Conservation (phyloP, 768 basidiomycete species). For the Phylloporus rhodoxanthus region DNA sequence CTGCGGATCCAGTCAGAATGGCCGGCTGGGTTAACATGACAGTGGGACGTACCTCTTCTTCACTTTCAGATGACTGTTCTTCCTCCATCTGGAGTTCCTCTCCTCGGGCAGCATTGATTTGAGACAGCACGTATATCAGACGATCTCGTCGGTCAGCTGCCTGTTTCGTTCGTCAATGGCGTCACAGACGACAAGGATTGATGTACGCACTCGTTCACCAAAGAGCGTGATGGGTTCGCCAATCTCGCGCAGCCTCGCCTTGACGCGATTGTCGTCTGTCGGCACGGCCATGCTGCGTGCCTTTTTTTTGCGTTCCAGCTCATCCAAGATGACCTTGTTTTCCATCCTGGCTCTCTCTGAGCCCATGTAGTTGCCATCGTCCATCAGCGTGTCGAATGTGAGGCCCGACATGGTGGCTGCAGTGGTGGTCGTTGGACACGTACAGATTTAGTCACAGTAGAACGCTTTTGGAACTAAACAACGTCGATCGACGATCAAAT, state of each 20-base stretch:
- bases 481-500: no score
- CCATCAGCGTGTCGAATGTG: slow-evolving; percentile 67
- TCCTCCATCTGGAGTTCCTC: slow-evolving; percentile 73
- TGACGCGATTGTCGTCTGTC: slow-evolving; percentile 93
- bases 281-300: slow-evolving; percentile 91
- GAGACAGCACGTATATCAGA: slow-evolving; percentile 88
- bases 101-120: slow-evolving; percentile 85
- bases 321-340: slow-evolving; percentile 85
- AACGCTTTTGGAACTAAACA: slow-evolving; percentile 31
- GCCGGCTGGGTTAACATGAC: not conserved
- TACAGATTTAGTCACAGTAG: slow-evolving; percentile 12
- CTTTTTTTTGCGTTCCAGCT: slow-evolving; percentile 97
- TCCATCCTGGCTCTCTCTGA: slow-evolving; percentile 71
- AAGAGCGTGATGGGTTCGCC: slow-evolving; percentile 97
- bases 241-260: slow-evolving; percentile 81
- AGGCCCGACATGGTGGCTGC: slow-evolving; percentile 56
- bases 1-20: slow-evolving; percentile 32
- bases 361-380: slow-evolving; percentile 72
- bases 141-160: slow-evolving; percentile 95
- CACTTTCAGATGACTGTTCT: slow-evolving; percentile 61
- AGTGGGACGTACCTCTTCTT: slow-evolving; percentile 58
- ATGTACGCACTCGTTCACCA: slow-evolving; percentile 84
- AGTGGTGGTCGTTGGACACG: not conserved
- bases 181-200: slow-evolving; percentile 1
- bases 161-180: slow-evolving; percentile 38